Evolutionary conservation across 805 yeast genomes (phyloP), one percentile per base, ranked within the genome.

Genomic region (Naumovozyma castellii): DNA sequence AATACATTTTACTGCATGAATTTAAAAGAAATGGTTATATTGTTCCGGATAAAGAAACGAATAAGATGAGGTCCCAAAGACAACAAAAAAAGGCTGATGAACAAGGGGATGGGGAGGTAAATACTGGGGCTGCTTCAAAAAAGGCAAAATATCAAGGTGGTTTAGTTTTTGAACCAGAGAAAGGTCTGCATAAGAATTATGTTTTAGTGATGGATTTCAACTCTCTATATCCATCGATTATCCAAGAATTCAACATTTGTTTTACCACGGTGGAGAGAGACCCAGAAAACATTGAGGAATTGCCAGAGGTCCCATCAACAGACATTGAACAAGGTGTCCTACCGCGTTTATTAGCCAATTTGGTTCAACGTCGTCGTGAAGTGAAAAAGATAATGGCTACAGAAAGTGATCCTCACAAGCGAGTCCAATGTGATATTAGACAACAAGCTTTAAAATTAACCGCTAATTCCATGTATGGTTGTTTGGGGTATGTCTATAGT

Each of bases 401-500:
- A 48, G 80, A 88, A 27, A 71, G 73, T 34, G 75, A 79, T 17
- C 68, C 77, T 0, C 64, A 68, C 39, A 87, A 84, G 56, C 75
- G 64, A 41, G 81, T 84, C 0, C 96, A 90, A 56, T 86, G 82
- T 69, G 97, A 92, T 60, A 87, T 88, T 56, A 85, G 88, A 56
- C 98, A 92, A 62, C 94, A 83, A 59, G 97, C 98, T 0, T 73
- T 92, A 58, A 92, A 92, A 60, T 71, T 92, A 57, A 94, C 98
- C 2, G 98, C 98, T 20, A 92, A 92, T 64, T 92, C 98, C n/a
- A 90, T 92, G 97, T 92, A 92, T 65, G 98, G 98, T 57, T 92
- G 97, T 73, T 72, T 92, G 52, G 98, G 98, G 50, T 88, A 80
- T 60, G 83, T 82, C 5, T 75, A 82, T 52, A 86, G 97, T 17